These are phyloP conservation scores for Starmerella sp. DNA, from an alignment of 805 yeast genomes.

Conservation along the genomic window DNA sequence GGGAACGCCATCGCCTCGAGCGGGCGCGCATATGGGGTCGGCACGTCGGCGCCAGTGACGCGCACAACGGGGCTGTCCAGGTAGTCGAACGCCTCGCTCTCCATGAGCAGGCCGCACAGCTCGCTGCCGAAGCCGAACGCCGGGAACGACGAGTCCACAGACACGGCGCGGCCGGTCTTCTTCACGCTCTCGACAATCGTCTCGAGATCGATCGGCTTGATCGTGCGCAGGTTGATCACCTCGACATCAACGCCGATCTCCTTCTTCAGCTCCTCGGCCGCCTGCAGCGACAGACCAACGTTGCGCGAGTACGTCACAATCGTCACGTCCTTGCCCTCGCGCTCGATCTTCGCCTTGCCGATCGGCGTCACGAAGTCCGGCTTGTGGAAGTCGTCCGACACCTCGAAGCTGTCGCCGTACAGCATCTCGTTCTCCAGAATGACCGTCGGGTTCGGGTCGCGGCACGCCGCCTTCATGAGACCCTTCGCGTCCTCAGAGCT, in stretches of 20 bases:
- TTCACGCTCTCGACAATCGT: conserved; percentile 77
- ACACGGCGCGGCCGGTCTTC: conserved; percentile 91
- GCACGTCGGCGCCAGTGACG: conserved; percentile 98
- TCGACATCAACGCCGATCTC: conserved; percentile 83
- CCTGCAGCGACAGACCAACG: conserved; percentile 72
- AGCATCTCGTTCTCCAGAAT: conserved; percentile 91
- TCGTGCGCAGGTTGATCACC: conserved; percentile 89
- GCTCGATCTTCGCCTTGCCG: conserved; percentile 91
- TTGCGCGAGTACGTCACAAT: conserved; percentile 88
- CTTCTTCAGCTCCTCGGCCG: conserved; percentile 77
- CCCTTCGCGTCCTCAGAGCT: conserved; percentile 95
- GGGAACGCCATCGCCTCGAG: conserved; percentile 99
- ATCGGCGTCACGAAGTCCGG: conserved; percentile 87
- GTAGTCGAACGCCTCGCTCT: conserved; percentile 94
- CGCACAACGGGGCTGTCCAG: conserved; percentile 97
- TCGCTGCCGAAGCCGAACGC: conserved; percentile 98
- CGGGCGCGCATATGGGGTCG: conserved; percentile 95
- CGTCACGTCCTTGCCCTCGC: conserved; percentile 82
- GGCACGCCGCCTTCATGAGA: conserved; percentile 85
- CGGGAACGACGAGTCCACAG: conserved; percentile 97
- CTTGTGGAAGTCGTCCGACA: conserved; percentile 77
- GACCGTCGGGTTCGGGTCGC: conserved; percentile 97
- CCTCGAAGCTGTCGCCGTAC: conserved; percentile 84
- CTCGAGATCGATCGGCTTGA: conserved; percentile 89
- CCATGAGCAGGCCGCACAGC: conserved; percentile 95